Evolutionary conservation across 73 alveolate genomes (phyloP).

Genomic region (Paramecium primaurelia): DNA sequence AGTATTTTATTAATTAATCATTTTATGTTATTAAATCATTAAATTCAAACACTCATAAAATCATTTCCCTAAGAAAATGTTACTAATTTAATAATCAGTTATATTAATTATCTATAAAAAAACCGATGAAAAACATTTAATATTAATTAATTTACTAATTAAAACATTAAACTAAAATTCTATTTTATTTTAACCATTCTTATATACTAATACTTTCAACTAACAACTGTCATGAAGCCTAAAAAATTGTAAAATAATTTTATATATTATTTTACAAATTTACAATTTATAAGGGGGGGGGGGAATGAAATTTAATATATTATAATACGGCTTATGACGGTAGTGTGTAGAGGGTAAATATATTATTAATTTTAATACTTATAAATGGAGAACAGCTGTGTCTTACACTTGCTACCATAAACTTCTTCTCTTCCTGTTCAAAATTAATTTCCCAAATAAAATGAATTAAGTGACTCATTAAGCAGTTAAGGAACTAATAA

Average conservation of each 20-base stretch:
- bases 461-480: not conserved
- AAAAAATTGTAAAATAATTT: not conserved
- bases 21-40: no score
- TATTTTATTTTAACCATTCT: not conserved
- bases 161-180: not conserved
- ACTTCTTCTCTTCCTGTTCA: not conserved
- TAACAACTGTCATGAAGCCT: not conserved
- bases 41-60: not conserved
- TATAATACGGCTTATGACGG: conserved; percentile 45
- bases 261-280: not conserved
- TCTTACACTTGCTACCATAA: not conserved
- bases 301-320: not conserved
- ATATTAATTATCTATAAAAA: not conserved
- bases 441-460: not conserved
- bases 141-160: not conserved
- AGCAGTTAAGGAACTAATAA: conserved; percentile 16
- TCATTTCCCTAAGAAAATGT: not conserved
- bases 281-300: not conserved
- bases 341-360: not conserved
- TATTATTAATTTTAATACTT: not conserved
- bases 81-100: not conserved
- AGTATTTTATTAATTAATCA: no score
- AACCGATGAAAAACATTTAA: not conserved
- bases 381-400: not conserved
- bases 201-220: not conserved